Base-by-base conservation (phyloP, 2,329 filamentous ascomycete genomes). In the Venturia pyrina region DNA sequence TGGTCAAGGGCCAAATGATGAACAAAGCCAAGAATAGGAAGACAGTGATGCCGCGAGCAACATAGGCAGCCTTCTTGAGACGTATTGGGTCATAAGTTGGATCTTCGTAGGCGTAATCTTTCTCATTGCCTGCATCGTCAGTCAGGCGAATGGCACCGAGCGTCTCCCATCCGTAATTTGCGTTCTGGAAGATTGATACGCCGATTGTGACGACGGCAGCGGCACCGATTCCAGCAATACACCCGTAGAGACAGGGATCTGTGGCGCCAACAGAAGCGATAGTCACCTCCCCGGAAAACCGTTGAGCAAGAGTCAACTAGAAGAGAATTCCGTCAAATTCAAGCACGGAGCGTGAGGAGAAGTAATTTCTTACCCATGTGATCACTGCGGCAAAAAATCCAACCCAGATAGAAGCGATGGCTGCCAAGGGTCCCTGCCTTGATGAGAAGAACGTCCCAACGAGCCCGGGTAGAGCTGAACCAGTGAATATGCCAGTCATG, bases 131-230 rank as follows among this genome's bases (percentile, higher is more conserved):
- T 62, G 32, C 37, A 32, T 43, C 32, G 43, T 62, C 56, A 43
- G 15, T 57, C 8, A 50, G 7, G 10, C 57, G 56, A 67, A 77
- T 78, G 13, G 73, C 72, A 3, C 76, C 69, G 0, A 76, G 78
- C 19, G 74, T 71, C 17, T 74, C 74, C 75, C 76, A 78, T 63
- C 78, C 75, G 64, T 78, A 79, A 17, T 72, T 70, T 40, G 72
- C 72, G 19, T 48, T 50, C 8, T 72, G 1, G 73, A 70, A 5
- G 77, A 76, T 57, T 19, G 46, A 65, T 28, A 78, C 71, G 40
- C 68, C 64, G 1, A 75, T 70, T 1, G 72, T 75, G 32, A 76
- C 69, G 40, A 62, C 60, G 34, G 60, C 60, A 34, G 60, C 60
- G 28, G 37, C 40, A 13, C 60, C 60, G 40, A 62, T 62, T 7